Evolutionary conservation across 345 rosid species (phyloP).

Genomic region (Eucalyptus dawsonii): DNA sequence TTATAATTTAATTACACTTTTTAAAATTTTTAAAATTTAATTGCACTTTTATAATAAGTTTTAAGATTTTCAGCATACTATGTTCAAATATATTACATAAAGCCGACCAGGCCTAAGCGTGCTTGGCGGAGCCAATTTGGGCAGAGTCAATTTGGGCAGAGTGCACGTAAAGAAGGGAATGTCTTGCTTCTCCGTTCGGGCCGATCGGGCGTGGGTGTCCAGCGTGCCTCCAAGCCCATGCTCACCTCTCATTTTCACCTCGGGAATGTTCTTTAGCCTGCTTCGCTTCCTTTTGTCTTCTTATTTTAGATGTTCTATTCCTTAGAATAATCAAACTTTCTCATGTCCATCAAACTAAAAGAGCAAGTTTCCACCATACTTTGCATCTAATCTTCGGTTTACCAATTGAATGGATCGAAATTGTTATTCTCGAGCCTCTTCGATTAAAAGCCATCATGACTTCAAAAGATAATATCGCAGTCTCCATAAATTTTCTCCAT

Average conservation of each 20-base stretch:
- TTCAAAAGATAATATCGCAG: accelerated
- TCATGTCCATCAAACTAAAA: background rate
- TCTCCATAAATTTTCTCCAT: background rate
- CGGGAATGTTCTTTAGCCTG: background rate
- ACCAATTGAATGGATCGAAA: background rate
- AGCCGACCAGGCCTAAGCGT: background rate
- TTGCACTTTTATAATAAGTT: too few species aligned
- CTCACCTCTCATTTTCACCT: background rate
- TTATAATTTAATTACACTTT: too few species aligned
- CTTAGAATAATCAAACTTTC: background rate
- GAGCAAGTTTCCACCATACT: background rate
- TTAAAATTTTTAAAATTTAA: too few species aligned
- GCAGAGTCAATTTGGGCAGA: background rate
- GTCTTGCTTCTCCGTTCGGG: background rate
- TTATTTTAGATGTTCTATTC: background rate
- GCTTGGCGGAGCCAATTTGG: background rate
- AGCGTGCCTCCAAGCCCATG: background rate
- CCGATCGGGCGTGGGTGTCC: background rate
- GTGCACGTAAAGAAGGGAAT: background rate
- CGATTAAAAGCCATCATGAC: background rate
- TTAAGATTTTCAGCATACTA: too few species aligned
- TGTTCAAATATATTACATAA: background rate
- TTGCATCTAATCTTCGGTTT: background rate
- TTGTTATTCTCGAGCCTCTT: background rate
- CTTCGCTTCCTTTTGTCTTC: background rate